Evolutionary conservation across 2,329 filamentous ascomycete species (phyloP).

Genomic region (Claviceps maximensis): DNA sequence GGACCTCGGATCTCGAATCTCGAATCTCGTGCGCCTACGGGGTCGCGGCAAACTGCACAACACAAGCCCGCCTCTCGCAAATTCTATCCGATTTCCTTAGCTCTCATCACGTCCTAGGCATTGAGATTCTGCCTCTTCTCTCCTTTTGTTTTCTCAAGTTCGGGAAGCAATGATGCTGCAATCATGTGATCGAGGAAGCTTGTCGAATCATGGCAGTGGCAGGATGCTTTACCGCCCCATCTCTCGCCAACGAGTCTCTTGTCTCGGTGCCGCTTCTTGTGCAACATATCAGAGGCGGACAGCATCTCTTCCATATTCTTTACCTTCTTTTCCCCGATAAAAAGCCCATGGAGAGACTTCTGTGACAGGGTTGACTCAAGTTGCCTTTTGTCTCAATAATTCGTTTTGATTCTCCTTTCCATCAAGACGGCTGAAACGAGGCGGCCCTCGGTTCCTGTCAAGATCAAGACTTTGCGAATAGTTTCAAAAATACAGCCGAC

Average conservation of each 20-base stretch:
- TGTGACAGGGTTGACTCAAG: neutral
- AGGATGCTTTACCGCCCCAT: constrained; percentile 5
- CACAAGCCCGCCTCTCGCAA: neutral
- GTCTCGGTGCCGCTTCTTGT: neutral
- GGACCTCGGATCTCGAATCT: no score
- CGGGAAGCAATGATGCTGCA: constrained; percentile 2
- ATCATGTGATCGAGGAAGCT: constrained; percentile 11
- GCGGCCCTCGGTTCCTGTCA: neutral
- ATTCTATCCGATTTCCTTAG: neutral
- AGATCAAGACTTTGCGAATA: neutral
- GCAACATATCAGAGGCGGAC: neutral
- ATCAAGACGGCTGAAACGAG: neutral
- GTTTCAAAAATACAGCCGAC: neutral
- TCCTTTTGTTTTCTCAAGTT: neutral
- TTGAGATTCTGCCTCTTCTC: neutral
- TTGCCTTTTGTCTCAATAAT: neutral
- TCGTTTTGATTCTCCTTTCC: neutral
- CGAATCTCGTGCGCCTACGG: neutral
- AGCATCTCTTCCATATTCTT: neutral
- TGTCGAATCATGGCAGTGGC: constrained; percentile 8
- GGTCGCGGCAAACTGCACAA: constrained; percentile 1
- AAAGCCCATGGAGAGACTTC: neutral
- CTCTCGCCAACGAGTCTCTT: neutral
- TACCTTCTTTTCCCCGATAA: neutral
- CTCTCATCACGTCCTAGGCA: neutral